These are phyloP conservation scores for Thalassia testudinum DNA, from an alignment of 116 monocot species.

Conservation along the genomic window DNA sequence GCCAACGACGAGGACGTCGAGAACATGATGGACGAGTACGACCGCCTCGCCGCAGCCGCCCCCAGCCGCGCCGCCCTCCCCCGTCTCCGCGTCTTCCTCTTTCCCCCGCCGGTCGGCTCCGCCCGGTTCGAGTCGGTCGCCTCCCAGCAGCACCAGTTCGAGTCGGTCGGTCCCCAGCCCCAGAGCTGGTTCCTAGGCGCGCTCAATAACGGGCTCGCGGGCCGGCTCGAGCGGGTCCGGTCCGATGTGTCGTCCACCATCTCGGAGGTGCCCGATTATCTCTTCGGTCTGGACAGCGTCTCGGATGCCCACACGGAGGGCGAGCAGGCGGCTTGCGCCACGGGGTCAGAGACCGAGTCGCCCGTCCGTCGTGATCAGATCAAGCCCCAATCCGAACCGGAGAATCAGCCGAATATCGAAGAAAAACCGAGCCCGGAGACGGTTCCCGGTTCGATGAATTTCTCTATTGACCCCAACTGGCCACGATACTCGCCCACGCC, in stretches of 20 bases:
- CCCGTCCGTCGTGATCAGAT: not conserved
- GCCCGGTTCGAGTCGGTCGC: constrained; percentile 14
- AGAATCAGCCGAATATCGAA: no score
- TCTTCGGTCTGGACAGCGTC: constrained; percentile 46
- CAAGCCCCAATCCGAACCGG: no score
- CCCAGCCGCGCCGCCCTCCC: constrained; percentile 2
- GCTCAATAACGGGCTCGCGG: constrained; percentile 19
- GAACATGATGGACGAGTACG: no score
- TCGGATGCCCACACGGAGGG: constrained; percentile 7
- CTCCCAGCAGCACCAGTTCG: constrained; percentile 11
- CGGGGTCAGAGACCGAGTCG: not conserved
- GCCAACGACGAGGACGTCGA: no score
- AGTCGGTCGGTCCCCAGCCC: constrained; percentile 9
- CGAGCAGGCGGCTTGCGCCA: not conserved
- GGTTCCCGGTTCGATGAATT: no score
- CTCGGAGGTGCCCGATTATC: constrained; percentile 64
- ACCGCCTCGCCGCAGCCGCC: not conserved
- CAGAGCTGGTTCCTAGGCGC: constrained; percentile 53
- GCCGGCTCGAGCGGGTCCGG: constrained; percentile 28
- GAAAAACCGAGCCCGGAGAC: no score
- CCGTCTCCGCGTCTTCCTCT: constrained; percentile 52
- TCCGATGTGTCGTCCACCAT: constrained; percentile 45
- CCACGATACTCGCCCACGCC: no score
- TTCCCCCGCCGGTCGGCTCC: constrained; percentile 10
- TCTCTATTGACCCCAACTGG: no score